phyloP scores from a whole-genome alignment of 495 filamentous ascomycete species.

The Halenospora varia region DNA sequence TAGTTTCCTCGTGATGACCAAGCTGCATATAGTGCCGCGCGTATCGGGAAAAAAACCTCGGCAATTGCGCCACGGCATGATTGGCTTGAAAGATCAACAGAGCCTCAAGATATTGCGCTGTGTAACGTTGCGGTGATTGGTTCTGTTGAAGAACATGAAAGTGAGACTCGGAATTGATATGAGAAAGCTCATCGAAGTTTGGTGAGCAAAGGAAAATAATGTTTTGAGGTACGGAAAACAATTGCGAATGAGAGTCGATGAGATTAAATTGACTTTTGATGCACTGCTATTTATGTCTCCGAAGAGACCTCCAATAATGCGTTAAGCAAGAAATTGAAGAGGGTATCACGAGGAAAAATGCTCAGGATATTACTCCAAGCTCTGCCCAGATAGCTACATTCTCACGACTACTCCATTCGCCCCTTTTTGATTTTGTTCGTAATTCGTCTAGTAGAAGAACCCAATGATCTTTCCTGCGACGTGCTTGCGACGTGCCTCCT shows the following conservation, averaged over 20 bases:
- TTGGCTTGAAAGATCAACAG: too few relatives aligned
- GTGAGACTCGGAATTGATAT: too few relatives aligned
- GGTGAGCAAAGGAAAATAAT: too few relatives aligned
- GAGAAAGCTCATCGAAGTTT: too few relatives aligned
- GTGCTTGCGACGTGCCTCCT: constrained; percentile 98
- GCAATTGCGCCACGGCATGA: too few relatives aligned
- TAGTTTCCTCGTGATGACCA: too few relatives aligned
- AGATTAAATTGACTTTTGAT: constrained; percentile 23
- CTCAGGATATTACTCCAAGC: constrained; percentile 16
- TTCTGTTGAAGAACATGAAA: too few relatives aligned
- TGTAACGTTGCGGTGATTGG: too few relatives aligned
- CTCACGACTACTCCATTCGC: constrained; percentile 22
- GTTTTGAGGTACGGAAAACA: too few relatives aligned
- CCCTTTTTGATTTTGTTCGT: constrained; percentile 9
- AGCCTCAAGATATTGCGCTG: too few relatives aligned
- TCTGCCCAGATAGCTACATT: constrained; percentile 25
- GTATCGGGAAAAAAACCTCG: too few relatives aligned
- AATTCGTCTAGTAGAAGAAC: constrained; percentile 80
- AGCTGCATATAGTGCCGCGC: too few relatives aligned
- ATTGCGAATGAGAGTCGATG: neutral
- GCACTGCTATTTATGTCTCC: constrained; percentile 24
- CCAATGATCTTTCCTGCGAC: constrained; percentile 93
- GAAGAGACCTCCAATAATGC: constrained; percentile 11
- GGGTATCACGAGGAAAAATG: constrained; percentile 16
- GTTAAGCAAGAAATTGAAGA: constrained; percentile 14